These are phyloP conservation scores for Cystobasidium onofrii DNA, from an alignment of 768 basidiomycete genomes.

Conservation along the genomic window DNA sequence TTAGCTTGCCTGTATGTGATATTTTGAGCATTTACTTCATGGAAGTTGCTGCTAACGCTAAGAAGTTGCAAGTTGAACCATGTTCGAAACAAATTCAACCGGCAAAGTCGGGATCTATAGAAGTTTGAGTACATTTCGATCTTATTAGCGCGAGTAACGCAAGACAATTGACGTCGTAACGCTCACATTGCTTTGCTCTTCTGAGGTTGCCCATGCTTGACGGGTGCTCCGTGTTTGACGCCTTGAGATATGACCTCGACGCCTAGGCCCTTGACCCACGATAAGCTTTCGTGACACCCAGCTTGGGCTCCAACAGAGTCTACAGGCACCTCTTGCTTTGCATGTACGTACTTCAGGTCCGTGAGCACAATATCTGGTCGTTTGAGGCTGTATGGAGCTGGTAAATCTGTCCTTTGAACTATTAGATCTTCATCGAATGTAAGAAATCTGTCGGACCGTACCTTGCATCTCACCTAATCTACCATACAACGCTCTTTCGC, in stretches of 20 bases:
- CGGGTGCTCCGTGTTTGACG: conserved; percentile 64
- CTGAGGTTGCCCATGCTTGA: conserved; percentile 49
- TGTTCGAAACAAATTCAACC: background rate
- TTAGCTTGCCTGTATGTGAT: background rate
- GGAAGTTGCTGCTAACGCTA: background rate
- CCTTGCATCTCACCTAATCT: conserved; percentile 49
- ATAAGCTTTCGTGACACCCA: conserved; percentile 53
- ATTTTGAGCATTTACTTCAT: background rate
- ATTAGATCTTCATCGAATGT: background rate
- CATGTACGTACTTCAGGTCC: background rate
- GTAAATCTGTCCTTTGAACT: conserved; percentile 36
- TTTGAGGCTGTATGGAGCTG: background rate
- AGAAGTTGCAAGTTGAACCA: background rate
- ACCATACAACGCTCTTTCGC: conserved; percentile 59
- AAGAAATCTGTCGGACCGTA: conserved; percentile 11
- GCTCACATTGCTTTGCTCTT: conserved; percentile 43
- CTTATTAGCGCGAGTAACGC: too few species aligned
- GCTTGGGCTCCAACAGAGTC: background rate
- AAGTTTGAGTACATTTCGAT: background rate
- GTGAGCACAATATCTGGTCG: conserved; percentile 40
- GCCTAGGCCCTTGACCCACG: conserved; percentile 57
- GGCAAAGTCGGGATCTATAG: background rate
- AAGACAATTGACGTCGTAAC: too few species aligned
- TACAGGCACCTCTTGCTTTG: background rate
- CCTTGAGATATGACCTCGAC: conserved; percentile 69